A percentile compares a stretch with the other conserved stretches of the same genome.
These are phyloP conservation scores for Cryphonectria parasitica DNA, from an alignment of 2,329 filamentous ascomycete species.

Conservation along the genomic window DNA sequence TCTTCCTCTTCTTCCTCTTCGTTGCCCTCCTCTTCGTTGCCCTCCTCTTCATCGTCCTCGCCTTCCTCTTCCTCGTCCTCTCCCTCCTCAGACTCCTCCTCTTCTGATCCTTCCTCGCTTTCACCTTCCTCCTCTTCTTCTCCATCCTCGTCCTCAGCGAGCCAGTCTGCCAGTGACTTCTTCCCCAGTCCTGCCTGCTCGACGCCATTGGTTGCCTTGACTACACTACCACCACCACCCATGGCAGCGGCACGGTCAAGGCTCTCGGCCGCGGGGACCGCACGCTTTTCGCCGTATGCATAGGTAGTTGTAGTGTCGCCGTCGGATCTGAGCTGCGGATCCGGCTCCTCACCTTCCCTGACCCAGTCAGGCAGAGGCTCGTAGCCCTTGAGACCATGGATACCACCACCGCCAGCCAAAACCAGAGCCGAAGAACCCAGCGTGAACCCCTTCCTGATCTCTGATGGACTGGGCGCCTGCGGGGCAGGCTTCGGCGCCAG, in stretches of 20 bases:
- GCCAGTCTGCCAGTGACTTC: slow-evolving; percentile 92
- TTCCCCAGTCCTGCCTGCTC: slow-evolving; percentile 56
- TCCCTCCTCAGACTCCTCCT: slow-evolving; percentile 56
- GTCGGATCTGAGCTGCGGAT: slow-evolving; percentile 68
- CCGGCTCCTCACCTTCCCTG: slow-evolving; percentile 75
- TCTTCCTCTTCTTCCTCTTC: slow-evolving; percentile 54
- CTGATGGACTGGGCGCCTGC: slow-evolving; percentile 85
- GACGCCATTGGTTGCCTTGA: slow-evolving; percentile 52
- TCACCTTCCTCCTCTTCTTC: slow-evolving; percentile 51
- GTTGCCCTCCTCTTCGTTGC: no score
- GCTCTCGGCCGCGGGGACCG: slow-evolving; percentile 63
- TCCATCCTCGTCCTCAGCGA: slow-evolving; percentile 72
- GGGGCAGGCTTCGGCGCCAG: slow-evolving; percentile 94
- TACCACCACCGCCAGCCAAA: slow-evolving; percentile 73
- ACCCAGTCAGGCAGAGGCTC: slow-evolving; percentile 85
- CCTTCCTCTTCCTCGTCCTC: slow-evolving; percentile 52
- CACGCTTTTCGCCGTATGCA: slow-evolving; percentile 45
- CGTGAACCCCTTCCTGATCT: slow-evolving; percentile 75
- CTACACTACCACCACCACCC: slow-evolving; percentile 33
- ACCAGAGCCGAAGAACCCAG: slow-evolving; percentile 87
- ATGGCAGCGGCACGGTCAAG: slow-evolving; percentile 59
- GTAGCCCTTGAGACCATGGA: slow-evolving; percentile 79
- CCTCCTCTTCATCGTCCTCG: slow-evolving; percentile 48
- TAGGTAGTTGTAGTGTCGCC: slow-evolving; percentile 47
- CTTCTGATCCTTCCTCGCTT: slow-evolving; percentile 55